Evolutionary conservation across 2,329 filamentous ascomycete species (phyloP), one percentile per base, ranked within the genome.

Genomic region (Aureobasidium sp.): DNA sequence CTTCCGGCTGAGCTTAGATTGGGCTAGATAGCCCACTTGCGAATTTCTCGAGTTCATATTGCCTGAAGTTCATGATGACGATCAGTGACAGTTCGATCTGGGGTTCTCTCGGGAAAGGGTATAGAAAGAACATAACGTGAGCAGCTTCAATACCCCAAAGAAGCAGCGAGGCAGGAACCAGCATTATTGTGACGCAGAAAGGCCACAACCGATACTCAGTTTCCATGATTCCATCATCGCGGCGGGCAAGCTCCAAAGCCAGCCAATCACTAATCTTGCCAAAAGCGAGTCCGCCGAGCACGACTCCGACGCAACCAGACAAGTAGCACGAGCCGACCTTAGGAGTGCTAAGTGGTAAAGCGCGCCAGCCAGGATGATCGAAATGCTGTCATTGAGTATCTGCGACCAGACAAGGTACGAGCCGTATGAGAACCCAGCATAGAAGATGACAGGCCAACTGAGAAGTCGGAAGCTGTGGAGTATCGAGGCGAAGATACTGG

Each of bases 201-300:
- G 73, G 72, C 74, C 75, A 78, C 1, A 77, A 68, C 12, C 75
- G 72, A 27, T 75, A 69, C 60, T 77, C 75, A 5, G 75, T 72
- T 65, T 77, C 75, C 72, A 75, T 74, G 29, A 75, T 67, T 9
- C 75, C 75, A 12, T 70, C 70, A 53, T 78, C 78, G 34, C 75
- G 72, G 5, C 75, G 71, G 0, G 77, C 75, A 3, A 79, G 67
- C 48, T 63, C 68, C 17, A 76, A 63, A 0, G 72, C 72, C 37
- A 76, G 67, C 71, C 72, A 75, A 64, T 77, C 74, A 41, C 74
- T 74, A 61, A 76, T 71, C 7, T 69, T 66, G 27, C 75, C 75
- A 14, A 74, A 73, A 45, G 73, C 71, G 12, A 76, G 56, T 5
- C 44, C 49, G n/a, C 47, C 22, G 22, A 67, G 34, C 8, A 66